A percentile compares a stretch with the other conserved stretches of the same genome.
Evolutionary conservation across 1,284 basidiomycete genomes (phyloP).

Genomic region (Microbotryomycetes sp.): DNA sequence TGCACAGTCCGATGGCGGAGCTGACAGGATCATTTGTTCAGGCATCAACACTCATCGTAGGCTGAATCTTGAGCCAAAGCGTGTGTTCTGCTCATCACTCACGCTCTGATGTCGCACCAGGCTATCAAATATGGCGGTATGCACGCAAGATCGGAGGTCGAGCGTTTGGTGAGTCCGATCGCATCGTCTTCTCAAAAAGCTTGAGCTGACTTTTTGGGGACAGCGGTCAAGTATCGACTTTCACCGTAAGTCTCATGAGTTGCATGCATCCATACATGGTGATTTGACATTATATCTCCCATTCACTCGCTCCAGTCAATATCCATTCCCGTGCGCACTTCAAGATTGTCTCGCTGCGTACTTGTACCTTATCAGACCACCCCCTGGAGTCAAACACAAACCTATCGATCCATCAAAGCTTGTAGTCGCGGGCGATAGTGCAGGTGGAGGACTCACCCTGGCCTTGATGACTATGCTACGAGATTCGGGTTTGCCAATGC

Average conservation of each 20-base stretch:
- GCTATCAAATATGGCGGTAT: slow-evolving; percentile 54
- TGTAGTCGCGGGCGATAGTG: slow-evolving; percentile 78
- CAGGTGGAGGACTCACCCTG: slow-evolving; percentile 81
- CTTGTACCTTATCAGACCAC: slow-evolving; percentile 66
- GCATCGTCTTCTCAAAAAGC: background rate
- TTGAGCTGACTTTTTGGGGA: slow-evolving; percentile 18
- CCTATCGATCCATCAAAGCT: slow-evolving; percentile 81
- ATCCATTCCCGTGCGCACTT: slow-evolving; percentile 91
- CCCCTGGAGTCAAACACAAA: slow-evolving; percentile 60
- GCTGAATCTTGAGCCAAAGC: background rate
- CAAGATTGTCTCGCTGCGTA: slow-evolving; percentile 52
- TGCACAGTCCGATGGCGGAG: slow-evolving; percentile 38
- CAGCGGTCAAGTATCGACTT: slow-evolving; percentile 74
- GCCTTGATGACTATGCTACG: slow-evolving; percentile 87
- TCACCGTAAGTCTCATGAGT: background rate
- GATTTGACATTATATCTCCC: slow-evolving; percentile 46
- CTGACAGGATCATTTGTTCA: slow-evolving; percentile 52
- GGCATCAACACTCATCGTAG: slow-evolving; percentile 49
- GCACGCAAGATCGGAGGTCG: slow-evolving; percentile 85
- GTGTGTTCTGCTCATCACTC: slow-evolving; percentile 12
- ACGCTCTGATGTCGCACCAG: background rate
- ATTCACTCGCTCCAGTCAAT: slow-evolving; percentile 56
- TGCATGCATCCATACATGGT: background rate
- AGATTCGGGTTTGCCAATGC: slow-evolving; percentile 71
- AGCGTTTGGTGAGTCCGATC: slow-evolving; percentile 57